Base-by-base conservation (phyloP, 495 filamentous ascomycete species). In the Eremomyces bilateralis region DNA sequence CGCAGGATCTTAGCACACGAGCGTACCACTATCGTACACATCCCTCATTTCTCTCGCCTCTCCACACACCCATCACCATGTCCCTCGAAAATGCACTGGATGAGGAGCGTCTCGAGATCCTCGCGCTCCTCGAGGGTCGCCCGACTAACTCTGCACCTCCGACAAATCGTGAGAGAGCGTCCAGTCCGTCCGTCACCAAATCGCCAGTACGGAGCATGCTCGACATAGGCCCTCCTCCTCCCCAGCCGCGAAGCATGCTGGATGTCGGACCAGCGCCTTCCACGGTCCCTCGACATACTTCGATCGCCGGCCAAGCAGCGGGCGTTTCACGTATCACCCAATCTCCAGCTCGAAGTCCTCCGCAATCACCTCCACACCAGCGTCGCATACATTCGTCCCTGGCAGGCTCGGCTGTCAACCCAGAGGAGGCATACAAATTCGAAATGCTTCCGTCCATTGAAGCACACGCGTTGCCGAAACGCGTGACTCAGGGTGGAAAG, bases 31-130 rank as follows among this genome's bases (percentile, higher is more conserved):
- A n/a, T n/a, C n/a, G n/a, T n/a, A n/a, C n/a, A n/a, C n/a, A n/a
- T n/a, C n/a, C n/a, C n/a, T n/a, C n/a, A n/a, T n/a, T n/a, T n/a
- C n/a, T n/a, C n/a, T n/a, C n/a, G n/a, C n/a, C 24, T 28, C 24
- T 13, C 24, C 8, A 8, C 8, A 28, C 13, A 13, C 13, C 30
- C 6, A 32, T 10, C 4, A 32, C 31, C 28, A 53, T 54, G 73
- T 78, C 76, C 41, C 64, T 79, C 38, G 73, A 80, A 58, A 60
- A 69, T 16, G 67, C 71, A 34, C 59, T 79, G 30, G 74, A 80
- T 46, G 70, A 80, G 53, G 76, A 82, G 57, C 63, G 71, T 30
- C 62, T 61, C 38, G 76, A 76, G 54, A 65, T 81, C 28, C 58
- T 80, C 43, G 67, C 64, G 36, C 53, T 77, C 29, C 53, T 80